Base-by-base conservation (phyloP, 345 rosid species). In the Corchorus olitorius region DNA sequence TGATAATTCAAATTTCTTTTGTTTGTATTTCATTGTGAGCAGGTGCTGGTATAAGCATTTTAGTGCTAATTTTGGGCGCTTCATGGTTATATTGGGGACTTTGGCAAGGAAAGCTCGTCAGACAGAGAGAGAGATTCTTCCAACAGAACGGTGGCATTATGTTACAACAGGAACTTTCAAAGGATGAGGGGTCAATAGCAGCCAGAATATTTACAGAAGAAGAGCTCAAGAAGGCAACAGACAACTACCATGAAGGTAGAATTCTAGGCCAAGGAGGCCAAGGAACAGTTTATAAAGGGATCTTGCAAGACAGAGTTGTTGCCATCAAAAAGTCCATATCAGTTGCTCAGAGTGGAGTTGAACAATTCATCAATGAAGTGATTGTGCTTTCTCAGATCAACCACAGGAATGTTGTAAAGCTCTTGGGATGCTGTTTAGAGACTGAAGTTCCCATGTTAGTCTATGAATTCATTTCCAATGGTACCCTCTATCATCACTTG, bases 251-350 rank as follows among this genome's bases (percentile, higher is more conserved):
- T 53, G 6, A 81, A 12, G 79, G 53, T 61, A 69, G 79, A 50
- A 85, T 83, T 43, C 78, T 87, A 8, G 87, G 81, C 5, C 66
- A 49, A 41, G 80, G 86, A 49, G 84, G 88, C 41, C 81, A 79
- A 13, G 84, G 85, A n/a, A 80, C 81, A 4, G 80, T 39, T 0
- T 83, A 74, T 13, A 74, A 60, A 56, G 69, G 79, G 52, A 48
- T 8, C 14, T 46, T 77, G 76, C 10, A 54, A 53, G 81, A 54
- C 4, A 73, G 6, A n/a, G 14, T 7, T 8, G 69, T 79, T 6
- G 83, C 81, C 50, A 76, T 79, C 48, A 79, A 79, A 14, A 83
- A 70, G 15, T 82, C 80, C 4, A 76, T 13, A 35, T 16, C 61
- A 14, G 59, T 33, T 0, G 65, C 76, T 49, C 55, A 62, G 45